Conservation (phyloP, 2,329 filamentous ascomycete species). For the Clarireedia homoeocarpa region DNA sequence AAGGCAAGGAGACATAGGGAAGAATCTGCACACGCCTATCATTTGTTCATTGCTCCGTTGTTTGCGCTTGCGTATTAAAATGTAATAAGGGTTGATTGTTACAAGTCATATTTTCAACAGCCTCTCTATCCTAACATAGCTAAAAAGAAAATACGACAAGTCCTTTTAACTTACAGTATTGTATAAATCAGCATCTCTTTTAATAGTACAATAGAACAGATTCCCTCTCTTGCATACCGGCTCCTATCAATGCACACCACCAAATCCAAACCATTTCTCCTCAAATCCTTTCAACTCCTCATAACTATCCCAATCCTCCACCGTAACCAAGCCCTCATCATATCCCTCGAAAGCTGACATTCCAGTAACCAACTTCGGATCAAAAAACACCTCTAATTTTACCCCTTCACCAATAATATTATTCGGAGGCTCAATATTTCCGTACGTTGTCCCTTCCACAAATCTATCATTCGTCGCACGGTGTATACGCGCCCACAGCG, state of each 20-base stretch:
- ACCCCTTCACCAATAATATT: conserved; percentile 15
- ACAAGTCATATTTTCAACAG: no score
- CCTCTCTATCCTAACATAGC: no score
- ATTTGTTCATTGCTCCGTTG: no score
- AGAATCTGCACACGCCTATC: no score
- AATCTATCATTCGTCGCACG: conserved; percentile 12
- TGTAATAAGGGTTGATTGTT: no score
- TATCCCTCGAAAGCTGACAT: conserved; percentile 15
- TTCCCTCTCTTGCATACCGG: no score
- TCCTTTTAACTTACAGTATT: no score
- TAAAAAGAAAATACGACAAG: no score
- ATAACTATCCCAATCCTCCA: conserved; percentile 17
- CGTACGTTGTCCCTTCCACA: conserved; percentile 14
- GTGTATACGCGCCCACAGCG: conserved; percentile 16
- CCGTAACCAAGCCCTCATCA: conserved; percentile 10
- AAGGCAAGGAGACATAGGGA: no score
- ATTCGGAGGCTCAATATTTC: conserved; percentile 15
- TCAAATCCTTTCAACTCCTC: conserved; percentile 18
- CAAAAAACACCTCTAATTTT: conserved; percentile 11
- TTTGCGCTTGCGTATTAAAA: no score
- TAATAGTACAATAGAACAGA: no score
- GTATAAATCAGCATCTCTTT: no score
- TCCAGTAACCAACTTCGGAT: conserved; percentile 9
- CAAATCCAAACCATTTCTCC: conserved; percentile 18
- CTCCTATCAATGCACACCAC: conserved; percentile 10